Evolutionary conservation across 345 rosid species (phyloP), one percentile per base, ranked within the genome.

Genomic region (Xanthoceras sorbifolium): DNA sequence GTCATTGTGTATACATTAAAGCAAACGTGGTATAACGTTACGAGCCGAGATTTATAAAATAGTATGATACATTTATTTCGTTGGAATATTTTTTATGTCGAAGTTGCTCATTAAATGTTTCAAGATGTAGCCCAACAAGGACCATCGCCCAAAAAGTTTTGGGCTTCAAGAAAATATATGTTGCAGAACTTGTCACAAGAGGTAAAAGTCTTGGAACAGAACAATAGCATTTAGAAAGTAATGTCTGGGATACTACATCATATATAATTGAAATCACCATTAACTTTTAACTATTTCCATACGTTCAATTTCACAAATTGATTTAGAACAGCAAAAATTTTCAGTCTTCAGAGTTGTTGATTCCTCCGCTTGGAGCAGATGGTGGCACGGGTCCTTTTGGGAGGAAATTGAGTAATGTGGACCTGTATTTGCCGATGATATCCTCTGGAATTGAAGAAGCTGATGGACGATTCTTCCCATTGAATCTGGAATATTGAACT

Each of bases 311-410:
- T 4, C 23, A 29, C 9, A 29, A 18, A 67, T n/a, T 57, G 46
- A 44, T 4, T 50, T 50, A 50, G 55, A 50, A 17, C 55, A 50
- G n/a, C n/a, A 22, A 29, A 8, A 62, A 59, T 42, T n/a, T n/a
- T 78, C 72, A 84, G 48, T 69, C 52, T 5, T 59, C 29, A 23
- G 28, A 44, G 42, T 66, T 59, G 82, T 84, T 80, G 72, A 36
- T 64, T 57, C 82, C 36, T 61, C 74, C 64, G 78, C 87, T 82
- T 10, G 84, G 87, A 62, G 79, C 82, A 25, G 83, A 81, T 3
- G 85, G 79, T 8, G 83, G 85, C 38, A 61, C 29, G 5, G 42
- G 22, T 54, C 89, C 85, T 67, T 75, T 79, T 0, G 86, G 83
- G 17, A 79, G 79, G 59, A 80, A 67, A 76, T 66, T 75, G 72